phyloP scores from a whole-genome alignment of 2,329 filamentous ascomycete species.

The Neophaeococcomyces aloes region DNA sequence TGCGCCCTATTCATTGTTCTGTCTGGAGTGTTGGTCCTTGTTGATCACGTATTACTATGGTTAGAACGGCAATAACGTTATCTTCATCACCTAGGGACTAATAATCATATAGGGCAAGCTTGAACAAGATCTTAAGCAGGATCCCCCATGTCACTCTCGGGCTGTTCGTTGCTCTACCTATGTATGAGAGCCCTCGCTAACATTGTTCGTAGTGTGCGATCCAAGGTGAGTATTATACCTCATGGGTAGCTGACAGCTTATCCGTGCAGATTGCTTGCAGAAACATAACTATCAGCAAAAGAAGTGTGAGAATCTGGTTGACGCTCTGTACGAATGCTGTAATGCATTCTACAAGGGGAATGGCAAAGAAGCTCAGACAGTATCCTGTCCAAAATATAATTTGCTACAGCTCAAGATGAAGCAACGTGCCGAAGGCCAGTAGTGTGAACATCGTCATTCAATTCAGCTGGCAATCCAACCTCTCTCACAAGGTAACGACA shows the following conservation, averaged over 20 bases:
- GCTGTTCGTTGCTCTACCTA: constrained; percentile 49
- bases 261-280: constrained; percentile 60
- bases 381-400: constrained; percentile 75
- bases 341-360: constrained; percentile 72
- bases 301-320: constrained; percentile 66
- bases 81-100: not conserved
- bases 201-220: constrained; percentile 61
- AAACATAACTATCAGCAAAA: constrained; percentile 78
- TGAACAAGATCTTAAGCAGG: constrained; percentile 60
- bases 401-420: constrained; percentile 76
- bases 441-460: not conserved
- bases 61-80: too few species aligned
- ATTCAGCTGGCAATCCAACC: too few species aligned
- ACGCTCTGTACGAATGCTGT: constrained; percentile 89
- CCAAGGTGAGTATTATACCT: constrained; percentile 51
- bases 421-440: constrained; percentile 44
- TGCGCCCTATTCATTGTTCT: too few species aligned
- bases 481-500: too few species aligned
- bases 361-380: constrained; percentile 64
- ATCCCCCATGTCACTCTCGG: constrained; percentile 74
- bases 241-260: not conserved
- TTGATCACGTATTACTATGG: too few species aligned
- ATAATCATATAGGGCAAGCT: constrained; percentile 26
- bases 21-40: too few species aligned
- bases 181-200: not conserved